Evolutionary conservation across 1,284 basidiomycete species (phyloP).

Genomic region (Trametes pubescens): DNA sequence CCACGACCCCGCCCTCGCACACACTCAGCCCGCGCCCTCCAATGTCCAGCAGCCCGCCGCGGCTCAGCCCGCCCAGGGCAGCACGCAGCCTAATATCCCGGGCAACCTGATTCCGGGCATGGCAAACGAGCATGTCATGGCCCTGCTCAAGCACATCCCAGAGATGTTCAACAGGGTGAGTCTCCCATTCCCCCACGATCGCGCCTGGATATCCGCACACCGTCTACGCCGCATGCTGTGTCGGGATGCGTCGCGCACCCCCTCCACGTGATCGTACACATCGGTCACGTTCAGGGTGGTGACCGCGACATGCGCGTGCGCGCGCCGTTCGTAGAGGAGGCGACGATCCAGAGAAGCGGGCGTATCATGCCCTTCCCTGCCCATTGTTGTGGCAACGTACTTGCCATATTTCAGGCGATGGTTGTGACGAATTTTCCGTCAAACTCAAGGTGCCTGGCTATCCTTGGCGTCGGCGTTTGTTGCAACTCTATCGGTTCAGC

Average conservation of each 20-base stretch:
- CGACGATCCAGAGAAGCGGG: conserved; percentile 5
- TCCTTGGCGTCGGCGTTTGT: conserved; percentile 23
- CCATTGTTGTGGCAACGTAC: neutral
- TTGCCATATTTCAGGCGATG: conserved; percentile 1
- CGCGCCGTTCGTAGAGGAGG: conserved; percentile 8
- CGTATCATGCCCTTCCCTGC: conserved; percentile 7
- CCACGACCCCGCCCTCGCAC: conserved; percentile 40
- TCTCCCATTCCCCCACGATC: conserved; percentile 20
- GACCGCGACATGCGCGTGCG: conserved; percentile 28
- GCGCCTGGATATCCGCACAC: neutral
- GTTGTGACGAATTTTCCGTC: conserved; percentile 15
- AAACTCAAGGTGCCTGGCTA: conserved; percentile 24
- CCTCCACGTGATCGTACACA: conserved; percentile 38
- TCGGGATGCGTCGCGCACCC: conserved; percentile 31
- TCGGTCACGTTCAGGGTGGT: conserved; percentile 39
- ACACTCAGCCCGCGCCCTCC: conserved; percentile 24
- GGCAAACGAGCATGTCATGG: conserved; percentile 59
- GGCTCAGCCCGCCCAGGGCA: conserved; percentile 15
- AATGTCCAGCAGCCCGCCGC: conserved; percentile 20
- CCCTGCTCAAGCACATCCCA: conserved; percentile 57
- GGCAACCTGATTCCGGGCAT: conserved; percentile 38
- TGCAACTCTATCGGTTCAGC: conserved; percentile 13
- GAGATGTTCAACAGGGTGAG: conserved; percentile 49
- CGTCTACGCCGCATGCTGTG: conserved; percentile 20
- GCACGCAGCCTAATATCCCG: conserved; percentile 18